Conservation (phyloP, 257 asterid genomes). For the Scutellaria galericulata region DNA sequence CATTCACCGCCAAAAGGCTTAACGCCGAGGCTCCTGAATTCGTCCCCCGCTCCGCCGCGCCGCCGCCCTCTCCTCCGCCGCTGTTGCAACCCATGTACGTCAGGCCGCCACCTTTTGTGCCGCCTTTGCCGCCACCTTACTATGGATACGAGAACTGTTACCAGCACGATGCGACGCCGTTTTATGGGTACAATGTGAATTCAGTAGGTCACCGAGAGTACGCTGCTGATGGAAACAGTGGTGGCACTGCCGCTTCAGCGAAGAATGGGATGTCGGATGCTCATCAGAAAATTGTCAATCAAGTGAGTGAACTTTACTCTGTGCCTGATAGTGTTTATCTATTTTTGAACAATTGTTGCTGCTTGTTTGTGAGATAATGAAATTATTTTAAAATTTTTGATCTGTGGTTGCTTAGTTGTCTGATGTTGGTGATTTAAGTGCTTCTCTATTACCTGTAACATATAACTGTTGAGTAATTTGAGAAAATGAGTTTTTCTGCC, state of each 20-base stretch:
- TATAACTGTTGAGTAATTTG: no score
- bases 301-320: no score
- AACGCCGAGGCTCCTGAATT: conserved; percentile 86
- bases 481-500: no score
- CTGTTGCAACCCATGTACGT: conserved; percentile 35
- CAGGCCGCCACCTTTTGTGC: conserved; percentile 44
- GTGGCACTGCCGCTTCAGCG: no score
- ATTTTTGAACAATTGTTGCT: no score
- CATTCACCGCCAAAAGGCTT: conserved; percentile 50
- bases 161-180: conserved; percentile 26
- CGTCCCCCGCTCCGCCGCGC: conserved; percentile 61
- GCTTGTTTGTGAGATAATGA: background rate
- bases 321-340: no score
- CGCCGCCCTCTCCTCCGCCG: conserved; percentile 44
- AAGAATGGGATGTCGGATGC: no score
- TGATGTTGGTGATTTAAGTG: conserved; percentile 27
- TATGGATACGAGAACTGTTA: conserved; percentile 46
- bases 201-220: no score
- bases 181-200: no score
- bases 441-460: background rate
- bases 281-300: no score
- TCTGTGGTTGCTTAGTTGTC: conserved; percentile 21
- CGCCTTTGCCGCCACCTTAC: conserved; percentile 48
- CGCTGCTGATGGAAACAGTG: no score
- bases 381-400: background rate